phyloP scores from a whole-genome alignment of 768 basidiomycete species.

The Termitomyces sp. region DNA sequence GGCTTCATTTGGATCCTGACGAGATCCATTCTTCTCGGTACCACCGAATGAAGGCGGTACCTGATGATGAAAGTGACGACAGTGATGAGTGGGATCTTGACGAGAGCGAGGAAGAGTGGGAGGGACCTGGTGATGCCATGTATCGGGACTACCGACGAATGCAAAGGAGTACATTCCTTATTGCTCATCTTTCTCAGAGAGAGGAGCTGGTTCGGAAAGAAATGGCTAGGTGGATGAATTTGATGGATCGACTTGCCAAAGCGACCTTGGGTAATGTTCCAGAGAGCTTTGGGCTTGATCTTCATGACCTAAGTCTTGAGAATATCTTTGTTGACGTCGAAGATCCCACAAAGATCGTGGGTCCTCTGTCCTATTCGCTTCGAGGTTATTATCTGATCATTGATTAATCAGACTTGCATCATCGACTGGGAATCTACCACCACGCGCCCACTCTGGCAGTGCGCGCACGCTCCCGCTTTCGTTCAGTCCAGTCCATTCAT shows the following conservation, averaged over 20 bases:
- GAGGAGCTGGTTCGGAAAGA: constrained; percentile 62
- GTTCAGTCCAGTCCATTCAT: constrained; percentile 75
- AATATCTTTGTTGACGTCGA: constrained; percentile 76
- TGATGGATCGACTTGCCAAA: constrained; percentile 57
- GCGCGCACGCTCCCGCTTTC: constrained; percentile 77
- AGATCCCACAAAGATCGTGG: constrained; percentile 65
- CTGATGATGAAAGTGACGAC: constrained; percentile 70
- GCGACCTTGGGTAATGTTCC: constrained; percentile 21
- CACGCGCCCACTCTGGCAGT: constrained; percentile 79
- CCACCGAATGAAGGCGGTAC: constrained; percentile 60
- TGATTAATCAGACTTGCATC: constrained; percentile 59
- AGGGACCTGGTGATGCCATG: constrained; percentile 70
- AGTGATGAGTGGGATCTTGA: constrained; percentile 76
- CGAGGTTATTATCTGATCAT: constrained; percentile 5
- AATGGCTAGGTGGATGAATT: constrained; percentile 62
- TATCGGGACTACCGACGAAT: constrained; percentile 80
- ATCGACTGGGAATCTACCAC: constrained; percentile 94
- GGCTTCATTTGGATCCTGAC: constrained; percentile 75
- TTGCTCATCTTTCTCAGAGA: constrained; percentile 61
- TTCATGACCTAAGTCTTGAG: constrained; percentile 81
- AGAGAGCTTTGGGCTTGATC: constrained; percentile 73
- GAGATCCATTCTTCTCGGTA: constrained; percentile 69
- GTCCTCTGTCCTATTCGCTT: constrained; percentile 21
- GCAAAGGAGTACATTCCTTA: constrained; percentile 73
- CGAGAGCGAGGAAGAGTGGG: constrained; percentile 79